Conservation (phyloP, 768 basidiomycete species). For the Boletus reticuloceps region DNA sequence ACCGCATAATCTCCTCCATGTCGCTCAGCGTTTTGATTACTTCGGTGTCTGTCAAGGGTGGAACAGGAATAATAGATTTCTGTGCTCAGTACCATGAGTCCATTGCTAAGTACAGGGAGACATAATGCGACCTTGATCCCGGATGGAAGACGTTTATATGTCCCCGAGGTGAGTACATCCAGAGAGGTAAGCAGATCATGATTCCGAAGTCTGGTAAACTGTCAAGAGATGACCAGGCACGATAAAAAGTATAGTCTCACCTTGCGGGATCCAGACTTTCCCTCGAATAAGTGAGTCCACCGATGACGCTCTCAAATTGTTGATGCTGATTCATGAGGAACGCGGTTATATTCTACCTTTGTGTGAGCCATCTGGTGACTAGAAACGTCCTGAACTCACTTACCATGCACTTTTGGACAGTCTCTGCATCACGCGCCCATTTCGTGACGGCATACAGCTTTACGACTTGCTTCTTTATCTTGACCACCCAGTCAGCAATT, state of each 20-base stretch:
- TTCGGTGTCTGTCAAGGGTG: slow-evolving; percentile 64
- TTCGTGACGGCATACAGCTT: slow-evolving; percentile 85
- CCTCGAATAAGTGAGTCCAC: slow-evolving; percentile 60
- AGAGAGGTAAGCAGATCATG: slow-evolving; percentile 91
- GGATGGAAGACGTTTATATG: slow-evolving; percentile 80
- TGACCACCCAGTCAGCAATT: slow-evolving; percentile 87
- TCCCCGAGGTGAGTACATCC: slow-evolving; percentile 83
- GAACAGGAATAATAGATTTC: slow-evolving; percentile 68
- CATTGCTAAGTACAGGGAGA: slow-evolving; percentile 11
- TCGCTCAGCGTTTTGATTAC: slow-evolving; percentile 63
- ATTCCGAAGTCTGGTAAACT: slow-evolving; percentile 69
- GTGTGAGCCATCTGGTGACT: background rate
- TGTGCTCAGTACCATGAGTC: slow-evolving; percentile 33
- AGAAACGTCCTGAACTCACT: background rate
- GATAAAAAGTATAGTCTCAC: slow-evolving; percentile 36
- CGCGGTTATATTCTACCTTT: slow-evolving; percentile 72
- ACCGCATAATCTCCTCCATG: slow-evolving; percentile 77
- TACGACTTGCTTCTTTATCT: slow-evolving; percentile 84
- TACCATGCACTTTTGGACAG: slow-evolving; percentile 87
- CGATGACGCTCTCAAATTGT: slow-evolving; percentile 73
- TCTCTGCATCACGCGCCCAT: slow-evolving; percentile 83
- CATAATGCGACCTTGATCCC: slow-evolving; percentile 62
- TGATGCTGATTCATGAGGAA: slow-evolving; percentile 84
- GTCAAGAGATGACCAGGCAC: background rate
- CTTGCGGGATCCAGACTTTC: slow-evolving; percentile 75